Percentiles rank a stretch among this genome's conserved stretches.
Evolutionary conservation across 1,139 yeast species (phyloP).

Genomic region (Magnusiomyces tetraspermus): DNA sequence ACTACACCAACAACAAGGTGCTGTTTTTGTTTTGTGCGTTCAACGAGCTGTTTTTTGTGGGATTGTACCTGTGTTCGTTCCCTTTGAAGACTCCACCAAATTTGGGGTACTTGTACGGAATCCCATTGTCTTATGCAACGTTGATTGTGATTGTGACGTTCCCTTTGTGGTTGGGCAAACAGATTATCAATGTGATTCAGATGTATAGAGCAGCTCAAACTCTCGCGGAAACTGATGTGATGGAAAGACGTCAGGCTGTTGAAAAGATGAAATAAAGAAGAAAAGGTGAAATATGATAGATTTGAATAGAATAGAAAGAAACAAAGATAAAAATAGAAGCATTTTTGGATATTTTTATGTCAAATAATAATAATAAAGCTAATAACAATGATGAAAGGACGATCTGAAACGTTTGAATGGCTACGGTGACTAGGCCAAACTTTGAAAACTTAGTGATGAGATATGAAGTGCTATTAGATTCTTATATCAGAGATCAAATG

Average conservation of each 20-base stretch:
- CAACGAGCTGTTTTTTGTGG: conserved; percentile 88
- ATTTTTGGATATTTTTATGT: too few species aligned
- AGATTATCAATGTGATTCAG: conserved; percentile 82
- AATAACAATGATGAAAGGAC: too few species aligned
- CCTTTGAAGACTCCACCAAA: conserved; percentile 38
- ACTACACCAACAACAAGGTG: conserved; percentile 77
- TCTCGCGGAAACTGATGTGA: conserved; percentile 75
- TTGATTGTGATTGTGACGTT: conserved; percentile 53
- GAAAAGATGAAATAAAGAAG: conserved; percentile 14
- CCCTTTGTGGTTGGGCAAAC: conserved; percentile 89
- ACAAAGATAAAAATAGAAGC: too few species aligned
- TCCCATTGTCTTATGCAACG: conserved; percentile 55
- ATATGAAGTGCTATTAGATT: too few species aligned
- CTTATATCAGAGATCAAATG: too few species aligned
- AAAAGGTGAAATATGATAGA: neutral
- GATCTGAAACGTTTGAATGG: too few species aligned
- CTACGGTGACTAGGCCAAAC: too few species aligned
- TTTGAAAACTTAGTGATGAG: too few species aligned
- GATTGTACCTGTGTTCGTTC: conserved; percentile 69
- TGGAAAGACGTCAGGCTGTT: conserved; percentile 35
- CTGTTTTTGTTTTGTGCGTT: conserved; percentile 84
- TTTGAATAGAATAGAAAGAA: neutral
- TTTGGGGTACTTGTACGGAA: conserved; percentile 35
- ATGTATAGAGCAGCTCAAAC: conserved; percentile 74
- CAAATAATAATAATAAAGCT: too few species aligned